Conservation (phyloP, 805 yeast species). For the Teunomyces gatunensis region DNA sequence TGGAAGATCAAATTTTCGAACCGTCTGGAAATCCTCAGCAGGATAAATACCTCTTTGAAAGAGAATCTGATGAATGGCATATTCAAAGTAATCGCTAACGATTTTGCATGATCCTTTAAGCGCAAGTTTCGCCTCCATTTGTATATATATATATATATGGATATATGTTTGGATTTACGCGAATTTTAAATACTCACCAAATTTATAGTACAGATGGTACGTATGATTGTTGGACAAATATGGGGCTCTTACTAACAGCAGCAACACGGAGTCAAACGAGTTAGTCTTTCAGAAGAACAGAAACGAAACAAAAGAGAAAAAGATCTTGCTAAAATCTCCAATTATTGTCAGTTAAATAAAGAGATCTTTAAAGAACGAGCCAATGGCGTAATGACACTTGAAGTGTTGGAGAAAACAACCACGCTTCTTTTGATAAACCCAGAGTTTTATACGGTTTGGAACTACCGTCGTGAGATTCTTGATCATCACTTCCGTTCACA, state of each 20-base stretch:
- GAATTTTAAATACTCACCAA: neutral
- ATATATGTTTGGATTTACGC: neutral
- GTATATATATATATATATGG: neutral
- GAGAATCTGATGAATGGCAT: constrained; percentile 73
- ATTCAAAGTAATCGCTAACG: constrained; percentile 82
- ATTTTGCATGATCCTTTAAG: constrained; percentile 75
- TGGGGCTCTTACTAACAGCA: constrained; percentile 5
- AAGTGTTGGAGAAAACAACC: constrained; percentile 53
- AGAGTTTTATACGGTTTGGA: constrained; percentile 89
- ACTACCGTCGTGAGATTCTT: constrained; percentile 75
- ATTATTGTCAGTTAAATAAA: constrained; percentile 48
- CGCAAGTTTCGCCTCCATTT: constrained; percentile 43
- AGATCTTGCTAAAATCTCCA: constrained; percentile 61
- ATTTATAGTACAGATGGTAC: too few relatives aligned
- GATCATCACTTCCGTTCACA: constrained; percentile 21
- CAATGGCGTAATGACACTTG: constrained; percentile 14
- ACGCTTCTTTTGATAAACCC: constrained; percentile 67
- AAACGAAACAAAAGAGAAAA: constrained; percentile 46
- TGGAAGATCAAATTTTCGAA: constrained; percentile 75
- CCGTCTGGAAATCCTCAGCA: constrained; percentile 74
- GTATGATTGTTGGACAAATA: too few relatives aligned
- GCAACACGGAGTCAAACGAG: constrained; percentile 74
- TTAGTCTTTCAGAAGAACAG: constrained; percentile 55
- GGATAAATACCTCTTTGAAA: constrained; percentile 92
- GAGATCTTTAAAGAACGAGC: constrained; percentile 36